These are phyloP conservation scores for Trebouxia gelatinosa DNA, from an alignment of 163 green algal genomes.

Conservation along the genomic window DNA sequence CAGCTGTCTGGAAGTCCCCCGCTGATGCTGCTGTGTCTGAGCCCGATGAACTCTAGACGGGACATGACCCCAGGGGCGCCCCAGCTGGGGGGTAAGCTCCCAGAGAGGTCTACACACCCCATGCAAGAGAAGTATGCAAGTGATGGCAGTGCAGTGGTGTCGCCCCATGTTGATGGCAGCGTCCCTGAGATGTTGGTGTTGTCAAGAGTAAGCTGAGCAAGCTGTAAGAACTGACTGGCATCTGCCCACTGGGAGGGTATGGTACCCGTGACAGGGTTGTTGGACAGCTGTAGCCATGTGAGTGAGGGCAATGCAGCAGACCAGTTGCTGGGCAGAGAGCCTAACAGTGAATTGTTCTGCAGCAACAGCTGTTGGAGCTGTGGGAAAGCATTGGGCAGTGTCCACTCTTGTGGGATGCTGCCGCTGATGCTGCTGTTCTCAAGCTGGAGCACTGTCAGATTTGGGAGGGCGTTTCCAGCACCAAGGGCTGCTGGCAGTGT, in stretches of 20 bases:
- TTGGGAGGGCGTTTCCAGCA: neutral
- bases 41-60: neutral
- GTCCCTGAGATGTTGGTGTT: neutral
- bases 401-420: too few species aligned
- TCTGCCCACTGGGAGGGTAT: neutral
- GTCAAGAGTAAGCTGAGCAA: too few species aligned
- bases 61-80: neutral
- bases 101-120: neutral
- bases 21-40: neutral
- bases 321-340: too few species aligned
- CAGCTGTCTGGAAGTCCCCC: neutral
- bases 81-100: neutral
- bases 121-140: neutral
- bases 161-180: neutral
- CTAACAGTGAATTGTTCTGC: too few species aligned
- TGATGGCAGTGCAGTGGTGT: neutral
- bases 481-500: neutral
- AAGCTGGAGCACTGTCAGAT: too few species aligned
- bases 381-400: too few species aligned
- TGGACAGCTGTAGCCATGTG: too few species aligned
- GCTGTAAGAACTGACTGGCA: neutral
- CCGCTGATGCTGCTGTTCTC: too few species aligned
- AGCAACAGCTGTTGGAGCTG: too few species aligned
- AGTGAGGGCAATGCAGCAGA: too few species aligned
- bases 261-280: too few species aligned